Percentiles rank a stretch among this genome's conserved stretches.
phyloP scores from a whole-genome alignment of 2,329 filamentous ascomycete genomes.

The Neofusicoccum parvum region DNA sequence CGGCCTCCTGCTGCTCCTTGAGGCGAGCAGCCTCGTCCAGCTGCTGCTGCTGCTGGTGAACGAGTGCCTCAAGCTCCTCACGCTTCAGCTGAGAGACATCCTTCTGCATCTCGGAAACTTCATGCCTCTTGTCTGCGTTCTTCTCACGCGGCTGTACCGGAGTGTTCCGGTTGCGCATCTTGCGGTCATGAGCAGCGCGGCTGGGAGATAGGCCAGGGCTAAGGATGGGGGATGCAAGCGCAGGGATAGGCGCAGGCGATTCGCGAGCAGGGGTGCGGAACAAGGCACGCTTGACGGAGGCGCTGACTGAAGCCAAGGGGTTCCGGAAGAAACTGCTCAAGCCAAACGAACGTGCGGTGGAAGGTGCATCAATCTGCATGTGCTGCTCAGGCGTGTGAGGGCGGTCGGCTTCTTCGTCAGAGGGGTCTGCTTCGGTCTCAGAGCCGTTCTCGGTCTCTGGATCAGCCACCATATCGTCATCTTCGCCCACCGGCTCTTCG shows the following conservation, averaged over 20 bases:
- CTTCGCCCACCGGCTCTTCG: not conserved
- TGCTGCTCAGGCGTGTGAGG: not conserved
- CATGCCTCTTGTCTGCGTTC: slow-evolving; percentile 12
- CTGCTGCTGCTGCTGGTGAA: not conserved
- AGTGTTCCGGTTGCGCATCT: not conserved
- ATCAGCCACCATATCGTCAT: not conserved
- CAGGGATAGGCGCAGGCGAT: not conserved
- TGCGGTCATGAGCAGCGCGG: slow-evolving; percentile 4
- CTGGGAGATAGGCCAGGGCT: not conserved
- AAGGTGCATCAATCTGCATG: not conserved
- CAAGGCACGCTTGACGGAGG: no score
- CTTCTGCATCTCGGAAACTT: not conserved
- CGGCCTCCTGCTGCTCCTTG: not conserved
- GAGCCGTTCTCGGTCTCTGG: slow-evolving; percentile 1
- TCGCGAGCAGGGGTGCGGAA: not conserved
- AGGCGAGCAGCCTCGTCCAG: not conserved
- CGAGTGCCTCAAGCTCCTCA: not conserved
- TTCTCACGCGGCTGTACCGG: slow-evolving; percentile 2
- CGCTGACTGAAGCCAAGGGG: no score
- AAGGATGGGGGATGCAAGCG: not conserved
- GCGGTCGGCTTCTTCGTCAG: not conserved
- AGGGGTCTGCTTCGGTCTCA: slow-evolving; percentile 4
- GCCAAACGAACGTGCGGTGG: not conserved
- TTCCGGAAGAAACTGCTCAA: not conserved
- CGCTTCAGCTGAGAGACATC: not conserved